These are phyloP conservation scores for Naganishia onofrii DNA, from an alignment of 768 basidiomycete species.

Conservation along the genomic window DNA sequence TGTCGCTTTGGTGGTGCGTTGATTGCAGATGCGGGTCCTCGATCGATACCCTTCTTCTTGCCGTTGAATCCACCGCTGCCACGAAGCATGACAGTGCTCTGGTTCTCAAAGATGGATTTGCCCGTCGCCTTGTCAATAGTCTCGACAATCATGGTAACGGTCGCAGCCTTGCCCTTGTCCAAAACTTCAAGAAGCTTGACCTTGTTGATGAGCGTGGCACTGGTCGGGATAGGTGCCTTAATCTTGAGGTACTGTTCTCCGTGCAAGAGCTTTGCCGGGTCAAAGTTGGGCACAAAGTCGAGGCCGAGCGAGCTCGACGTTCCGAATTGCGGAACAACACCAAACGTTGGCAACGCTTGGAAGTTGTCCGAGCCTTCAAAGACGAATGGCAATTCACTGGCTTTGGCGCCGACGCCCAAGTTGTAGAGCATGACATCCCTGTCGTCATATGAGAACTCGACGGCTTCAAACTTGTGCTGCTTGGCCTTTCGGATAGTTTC, in stretches of 20 bases:
- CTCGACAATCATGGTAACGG: conserved; percentile 73
- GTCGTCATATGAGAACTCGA: conserved; percentile 74
- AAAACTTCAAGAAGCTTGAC: conserved; percentile 61
- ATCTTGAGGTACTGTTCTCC: conserved; percentile 94
- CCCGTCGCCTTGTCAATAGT: conserved; percentile 78
- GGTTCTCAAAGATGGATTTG: conserved; percentile 82
- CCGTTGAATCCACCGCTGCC: conserved; percentile 96
- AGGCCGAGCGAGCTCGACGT: conserved; percentile 66
- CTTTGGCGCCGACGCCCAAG: conserved; percentile 88
- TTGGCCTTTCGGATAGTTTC: conserved; percentile 79
- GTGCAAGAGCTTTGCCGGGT: conserved; percentile 93
- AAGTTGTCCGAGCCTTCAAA: conserved; percentile 88
- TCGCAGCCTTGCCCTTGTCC: conserved; percentile 79
- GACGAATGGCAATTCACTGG: conserved; percentile 84
- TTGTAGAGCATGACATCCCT: conserved; percentile 93
- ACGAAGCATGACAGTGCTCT: conserved; percentile 85
- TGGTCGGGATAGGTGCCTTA: conserved; percentile 79
- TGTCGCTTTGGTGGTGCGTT: conserved; percentile 76
- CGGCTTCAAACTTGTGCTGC: conserved; percentile 56
- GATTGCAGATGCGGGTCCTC: conserved; percentile 78
- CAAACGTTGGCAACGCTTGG: conserved; percentile 81
- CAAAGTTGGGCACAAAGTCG: conserved; percentile 83
- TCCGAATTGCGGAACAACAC: conserved; percentile 85
- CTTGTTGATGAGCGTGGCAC: conserved; percentile 71
- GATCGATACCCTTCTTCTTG: conserved; percentile 77